phyloP scores from a whole-genome alignment of 768 basidiomycete species.

The Boletus barrowsii region DNA sequence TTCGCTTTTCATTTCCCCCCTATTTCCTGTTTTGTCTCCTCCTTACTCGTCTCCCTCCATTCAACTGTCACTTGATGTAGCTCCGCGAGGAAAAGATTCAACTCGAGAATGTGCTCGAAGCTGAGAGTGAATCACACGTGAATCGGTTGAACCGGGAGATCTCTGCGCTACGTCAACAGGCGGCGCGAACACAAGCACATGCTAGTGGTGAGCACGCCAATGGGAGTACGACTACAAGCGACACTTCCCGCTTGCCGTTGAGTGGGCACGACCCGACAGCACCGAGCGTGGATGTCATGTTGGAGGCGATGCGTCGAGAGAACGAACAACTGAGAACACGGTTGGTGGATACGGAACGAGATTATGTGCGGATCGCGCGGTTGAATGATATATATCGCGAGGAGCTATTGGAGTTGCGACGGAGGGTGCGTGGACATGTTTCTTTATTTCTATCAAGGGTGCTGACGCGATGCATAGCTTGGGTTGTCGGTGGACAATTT shows the following conservation, averaged over 20 bases:
- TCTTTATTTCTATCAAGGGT: background rate
- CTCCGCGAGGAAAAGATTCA: constrained; percentile 82
- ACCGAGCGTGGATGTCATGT: constrained; percentile 54
- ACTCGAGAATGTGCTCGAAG: constrained; percentile 78
- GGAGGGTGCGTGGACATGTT: constrained; percentile 50
- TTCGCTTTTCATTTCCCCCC: no score
- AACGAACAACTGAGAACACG: constrained; percentile 70
- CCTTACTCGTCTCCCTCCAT: no score
- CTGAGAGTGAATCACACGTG: constrained; percentile 83
- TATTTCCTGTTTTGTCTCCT: background rate
- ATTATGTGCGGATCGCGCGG: constrained; percentile 69
- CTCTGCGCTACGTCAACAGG: constrained; percentile 51
- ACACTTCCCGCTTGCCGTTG: background rate
- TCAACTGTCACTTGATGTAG: constrained; percentile 34
- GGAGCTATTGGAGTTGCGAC: constrained; percentile 75
- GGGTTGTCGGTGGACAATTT: constrained; percentile 59
- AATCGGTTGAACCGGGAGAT: constrained; percentile 73
- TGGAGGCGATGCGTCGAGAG: constrained; percentile 74
- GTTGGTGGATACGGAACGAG: constrained; percentile 71
- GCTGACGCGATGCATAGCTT: constrained; percentile 14
- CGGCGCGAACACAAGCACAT: background rate
- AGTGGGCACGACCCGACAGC: constrained; percentile 29
- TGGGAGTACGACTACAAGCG: constrained; percentile 10
- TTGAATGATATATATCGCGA: constrained; percentile 83
- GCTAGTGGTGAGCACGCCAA: constrained; percentile 31